A percentile compares a stretch with the other conserved stretches of the same genome.
These are phyloP conservation scores for Starmerella etchellsii DNA, from an alignment of 805 yeast species.

Conservation along the genomic window DNA sequence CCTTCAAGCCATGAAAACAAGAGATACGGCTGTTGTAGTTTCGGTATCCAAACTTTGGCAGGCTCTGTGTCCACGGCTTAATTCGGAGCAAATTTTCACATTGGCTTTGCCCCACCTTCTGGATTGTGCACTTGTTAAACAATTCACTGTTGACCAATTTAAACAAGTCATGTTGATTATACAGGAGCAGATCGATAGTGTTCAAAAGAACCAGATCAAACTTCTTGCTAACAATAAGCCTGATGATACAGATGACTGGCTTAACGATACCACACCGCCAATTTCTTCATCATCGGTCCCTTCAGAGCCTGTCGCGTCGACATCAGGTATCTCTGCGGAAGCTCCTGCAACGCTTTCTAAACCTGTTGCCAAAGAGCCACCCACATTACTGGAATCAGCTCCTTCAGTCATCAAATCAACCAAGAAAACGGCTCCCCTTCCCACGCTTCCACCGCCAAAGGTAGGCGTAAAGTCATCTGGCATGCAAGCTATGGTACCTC, in stretches of 20 bases:
- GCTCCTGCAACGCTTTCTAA: background rate
- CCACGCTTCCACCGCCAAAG: background rate
- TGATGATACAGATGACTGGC: slow-evolving; percentile 14
- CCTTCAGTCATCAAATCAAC: background rate
- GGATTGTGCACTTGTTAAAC: slow-evolving; percentile 36
- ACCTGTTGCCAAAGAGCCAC: too few species aligned
- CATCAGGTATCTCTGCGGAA: background rate
- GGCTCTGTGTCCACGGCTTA: slow-evolving; percentile 28
- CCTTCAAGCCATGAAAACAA: slow-evolving; percentile 58
- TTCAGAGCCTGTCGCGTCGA: background rate
- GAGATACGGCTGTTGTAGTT: slow-evolving; percentile 53
- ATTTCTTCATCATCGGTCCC: too few species aligned
- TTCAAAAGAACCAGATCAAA: slow-evolving; percentile 34
- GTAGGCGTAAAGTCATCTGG: too few species aligned
- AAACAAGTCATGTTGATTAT: slow-evolving; percentile 30
- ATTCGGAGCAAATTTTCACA: slow-evolving; percentile 40
- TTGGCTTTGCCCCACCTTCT: slow-evolving; percentile 43
- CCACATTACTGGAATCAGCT: too few species aligned
- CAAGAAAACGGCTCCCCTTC: background rate
- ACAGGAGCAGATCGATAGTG: slow-evolving; percentile 31
- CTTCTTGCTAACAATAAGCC: slow-evolving; percentile 12
- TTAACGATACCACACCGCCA: slow-evolving; percentile 1
- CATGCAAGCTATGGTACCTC: too few species aligned
- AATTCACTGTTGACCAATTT: slow-evolving; percentile 34
- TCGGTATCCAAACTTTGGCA: slow-evolving; percentile 36